Evolutionary conservation across 352 stramenopile genomes (phyloP), one percentile per base, ranked within the genome.

Genomic region (Salisapilia sapeloensis): DNA sequence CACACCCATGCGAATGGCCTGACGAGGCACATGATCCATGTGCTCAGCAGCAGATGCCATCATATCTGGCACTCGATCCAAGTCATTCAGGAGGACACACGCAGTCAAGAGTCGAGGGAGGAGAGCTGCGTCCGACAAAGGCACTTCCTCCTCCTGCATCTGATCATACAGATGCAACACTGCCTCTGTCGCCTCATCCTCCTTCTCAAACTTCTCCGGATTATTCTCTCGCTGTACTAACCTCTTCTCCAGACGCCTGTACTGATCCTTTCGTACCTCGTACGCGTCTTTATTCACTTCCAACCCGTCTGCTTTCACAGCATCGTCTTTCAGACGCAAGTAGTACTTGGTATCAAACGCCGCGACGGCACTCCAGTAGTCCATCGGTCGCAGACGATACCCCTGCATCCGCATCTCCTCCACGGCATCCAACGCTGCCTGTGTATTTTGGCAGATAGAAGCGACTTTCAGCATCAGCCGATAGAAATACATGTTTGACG

Each of bases 321-420:
- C 12, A 10, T 33, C 21, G 11, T 23, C 31, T 2, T 32, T 22
- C 11, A 20, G 33, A 4, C 17, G 51, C 22, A 60, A 18, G 31
- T 54, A 77, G 29, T 76, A 79, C 5, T 44, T 28, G 14, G 46
- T 35, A 33, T 82, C 66, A 21, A 70, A 62, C 15, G 60, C 33
- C 15, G 50, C 46, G 25, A 75, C 62, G 13, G 60, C 62, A 20
- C 52, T 48, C 27, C 66, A 23, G 39, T 77, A 79, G 40, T 79
- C 62, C 0, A 52, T 44, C 2, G 40, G 36, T 29, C 66, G 62
- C 26, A 79, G 26, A 29, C 70, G 72, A 39, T 65, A 79, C 8
- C 66, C 62, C 25, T 82, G 78, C 25, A 78, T 34, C 33, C 69
- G 67, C 62, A 79, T 79, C 24, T 75, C 62, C 24, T 72, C 46